A percentile compares a stretch with the other conserved stretches of the same genome.
Conservation (phyloP, 108 stramenopile genomes). For the Stephanodiscus minutulus region DNA sequence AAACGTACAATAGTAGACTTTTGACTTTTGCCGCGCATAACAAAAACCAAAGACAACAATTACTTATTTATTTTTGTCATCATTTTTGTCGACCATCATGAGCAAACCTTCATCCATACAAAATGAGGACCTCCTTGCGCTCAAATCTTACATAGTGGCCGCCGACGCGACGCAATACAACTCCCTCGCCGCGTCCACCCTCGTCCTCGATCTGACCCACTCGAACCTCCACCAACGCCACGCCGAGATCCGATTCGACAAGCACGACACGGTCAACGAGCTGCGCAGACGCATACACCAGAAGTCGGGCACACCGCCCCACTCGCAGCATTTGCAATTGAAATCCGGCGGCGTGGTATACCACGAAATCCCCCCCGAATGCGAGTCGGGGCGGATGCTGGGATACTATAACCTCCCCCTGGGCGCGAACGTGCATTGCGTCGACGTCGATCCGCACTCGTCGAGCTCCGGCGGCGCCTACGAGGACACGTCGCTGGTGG, state of each 20-base stretch:
- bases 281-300: constrained; percentile 83
- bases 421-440: constrained; percentile 89
- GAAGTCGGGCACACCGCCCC: constrained; percentile 91
- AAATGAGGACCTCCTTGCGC: constrained; percentile 73
- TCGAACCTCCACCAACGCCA: constrained; percentile 92
- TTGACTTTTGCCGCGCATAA: too few relatives aligned
- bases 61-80: too few relatives aligned
- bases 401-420: constrained; percentile 85
- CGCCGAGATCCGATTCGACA: constrained; percentile 94
- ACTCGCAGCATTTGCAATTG: constrained; percentile 86
- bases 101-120: constrained; percentile 53
- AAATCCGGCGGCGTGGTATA: constrained; percentile 60
- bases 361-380: constrained; percentile 58
- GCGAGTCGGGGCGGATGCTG: constrained; percentile 74
- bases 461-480: constrained; percentile 80
- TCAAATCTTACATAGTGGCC: constrained; percentile 69
- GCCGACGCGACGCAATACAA: constrained; percentile 67
- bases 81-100: too few relatives aligned
- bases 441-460: constrained; percentile 92
- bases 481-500: constrained; percentile 86
- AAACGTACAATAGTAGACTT: too few relatives aligned
- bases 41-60: too few relatives aligned
- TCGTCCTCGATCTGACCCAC: constrained; percentile 91
- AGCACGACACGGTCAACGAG: constrained; percentile 77
- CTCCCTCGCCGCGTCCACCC: constrained; percentile 41